These are phyloP conservation scores for Talaromyces liani DNA, from an alignment of 495 filamentous ascomycete genomes.

Conservation along the genomic window DNA sequence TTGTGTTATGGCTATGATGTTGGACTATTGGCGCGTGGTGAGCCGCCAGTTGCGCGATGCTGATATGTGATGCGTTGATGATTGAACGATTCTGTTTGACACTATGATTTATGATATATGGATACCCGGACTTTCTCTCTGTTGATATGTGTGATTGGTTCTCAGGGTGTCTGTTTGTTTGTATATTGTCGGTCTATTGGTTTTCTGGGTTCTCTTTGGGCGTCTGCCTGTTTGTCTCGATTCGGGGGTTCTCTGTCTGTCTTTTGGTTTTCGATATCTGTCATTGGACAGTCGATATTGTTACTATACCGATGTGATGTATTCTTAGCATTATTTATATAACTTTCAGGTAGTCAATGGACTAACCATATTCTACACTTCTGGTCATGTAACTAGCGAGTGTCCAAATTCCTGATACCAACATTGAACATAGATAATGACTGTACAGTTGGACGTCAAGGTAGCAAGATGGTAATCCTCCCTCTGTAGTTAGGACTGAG, in stretches of 20 bases:
- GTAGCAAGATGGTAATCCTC: not conserved
- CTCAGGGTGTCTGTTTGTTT: not conserved
- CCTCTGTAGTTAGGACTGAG: not conserved
- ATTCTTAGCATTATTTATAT: not conserved
- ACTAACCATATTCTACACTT: not conserved
- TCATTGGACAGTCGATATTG: not conserved
- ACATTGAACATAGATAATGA: too few species aligned
- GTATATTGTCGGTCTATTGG: not conserved
- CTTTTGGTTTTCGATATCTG: too few species aligned
- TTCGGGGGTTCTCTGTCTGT: not conserved
- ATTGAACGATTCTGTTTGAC: not conserved
- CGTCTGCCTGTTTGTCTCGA: not conserved
- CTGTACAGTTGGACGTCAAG: not conserved
- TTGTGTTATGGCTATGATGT: constrained; percentile 24
- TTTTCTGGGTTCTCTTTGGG: not conserved
- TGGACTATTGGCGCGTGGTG: constrained; percentile 28
- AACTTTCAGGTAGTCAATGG: not conserved
- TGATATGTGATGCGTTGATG: not conserved
- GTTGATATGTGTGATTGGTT: not conserved
- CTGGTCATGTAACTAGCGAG: not conserved
- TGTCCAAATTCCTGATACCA: not conserved
- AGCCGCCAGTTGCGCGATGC: constrained; percentile 22
- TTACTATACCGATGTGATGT: not conserved
- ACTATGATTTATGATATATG: constrained; percentile 7
- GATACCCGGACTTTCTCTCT: not conserved